Evolutionary conservation across 805 yeast species (phyloP).

Genomic region (Barnettozyma californica): DNA sequence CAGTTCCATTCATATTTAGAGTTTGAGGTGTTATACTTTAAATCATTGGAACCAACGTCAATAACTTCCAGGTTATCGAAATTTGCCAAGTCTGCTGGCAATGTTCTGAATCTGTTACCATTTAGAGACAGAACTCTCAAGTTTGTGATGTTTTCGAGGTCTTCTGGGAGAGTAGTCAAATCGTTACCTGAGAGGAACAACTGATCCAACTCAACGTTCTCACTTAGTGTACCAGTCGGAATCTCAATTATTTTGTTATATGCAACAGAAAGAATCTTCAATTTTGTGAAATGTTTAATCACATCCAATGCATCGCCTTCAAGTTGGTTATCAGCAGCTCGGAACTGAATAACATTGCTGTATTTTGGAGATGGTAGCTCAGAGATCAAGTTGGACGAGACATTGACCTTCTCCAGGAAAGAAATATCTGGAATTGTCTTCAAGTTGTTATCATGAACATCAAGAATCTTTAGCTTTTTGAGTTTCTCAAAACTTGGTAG

Average conservation of each 20-base stretch:
- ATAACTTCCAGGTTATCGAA: constrained; percentile 58
- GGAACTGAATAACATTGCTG: constrained; percentile 45
- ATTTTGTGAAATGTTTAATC: constrained; percentile 50
- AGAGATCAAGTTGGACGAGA: constrained; percentile 58
- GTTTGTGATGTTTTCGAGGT: constrained; percentile 56
- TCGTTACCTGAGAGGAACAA: constrained; percentile 82
- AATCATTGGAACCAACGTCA: constrained; percentile 86
- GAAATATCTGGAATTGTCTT: constrained; percentile 50
- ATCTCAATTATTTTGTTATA: constrained; percentile 83
- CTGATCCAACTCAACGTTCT: constrained; percentile 52
- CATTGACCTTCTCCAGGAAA: constrained; percentile 47
- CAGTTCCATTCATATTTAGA: constrained; percentile 98
- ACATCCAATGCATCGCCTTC: constrained; percentile 71
- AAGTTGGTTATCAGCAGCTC: constrained; percentile 79
- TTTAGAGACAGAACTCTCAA: constrained; percentile 65
- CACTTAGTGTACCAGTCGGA: constrained; percentile 63
- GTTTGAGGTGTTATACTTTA: constrained; percentile 89
- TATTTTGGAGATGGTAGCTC: constrained; percentile 35
- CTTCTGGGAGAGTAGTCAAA: constrained; percentile 74
- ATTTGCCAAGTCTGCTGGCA: constrained; percentile 84
- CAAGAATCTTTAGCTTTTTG: constrained; percentile 56
- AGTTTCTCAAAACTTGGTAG: constrained; percentile 66
- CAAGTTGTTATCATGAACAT: constrained; percentile 80
- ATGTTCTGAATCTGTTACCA: constrained; percentile 76
- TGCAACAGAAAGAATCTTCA: constrained; percentile 66